Conservation (phyloP, 352 stramenopile species). For the Thalassiosira livingstoniorum region DNA sequence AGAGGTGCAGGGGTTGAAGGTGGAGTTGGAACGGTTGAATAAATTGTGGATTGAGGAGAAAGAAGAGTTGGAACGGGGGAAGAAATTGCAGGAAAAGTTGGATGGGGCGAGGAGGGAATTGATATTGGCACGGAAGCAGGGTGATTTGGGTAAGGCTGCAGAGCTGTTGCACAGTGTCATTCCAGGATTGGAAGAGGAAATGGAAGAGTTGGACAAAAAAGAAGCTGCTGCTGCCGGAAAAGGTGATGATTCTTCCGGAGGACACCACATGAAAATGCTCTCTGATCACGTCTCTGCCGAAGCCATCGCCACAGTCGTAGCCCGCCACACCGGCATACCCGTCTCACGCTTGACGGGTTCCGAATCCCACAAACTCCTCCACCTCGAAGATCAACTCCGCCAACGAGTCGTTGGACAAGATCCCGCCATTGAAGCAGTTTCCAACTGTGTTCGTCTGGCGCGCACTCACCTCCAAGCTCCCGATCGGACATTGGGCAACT, state of each 20-base stretch:
- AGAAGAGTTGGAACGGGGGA: constrained; percentile 87
- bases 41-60: constrained; percentile 92
- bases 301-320: constrained; percentile 83
- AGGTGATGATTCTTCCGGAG: constrained; percentile 19
- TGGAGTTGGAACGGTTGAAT: constrained; percentile 89
- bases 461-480: constrained; percentile 89
- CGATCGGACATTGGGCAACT: constrained; percentile 89
- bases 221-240: constrained; percentile 23
- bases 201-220: constrained; percentile 81
- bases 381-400: constrained; percentile 91
- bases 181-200: constrained; percentile 89
- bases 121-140: constrained; percentile 92
- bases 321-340: constrained; percentile 91
- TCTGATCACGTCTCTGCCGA: constrained; percentile 82
- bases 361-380: constrained; percentile 92
- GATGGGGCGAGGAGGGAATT: constrained; percentile 92
- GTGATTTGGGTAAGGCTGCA: constrained; percentile 94
- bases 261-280: constrained; percentile 81
- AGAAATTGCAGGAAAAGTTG: constrained; percentile 91
- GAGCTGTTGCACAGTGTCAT: constrained; percentile 97
- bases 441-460: constrained; percentile 91
- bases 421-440: constrained; percentile 91
- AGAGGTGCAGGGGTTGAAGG: constrained; percentile 89
- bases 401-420: constrained; percentile 89
- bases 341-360: constrained; percentile 89